Evolutionary conservation across 371 early-diverging fungal genomes (phyloP), one percentile per base, ranked within the genome.

Genomic region (Chytridiales sp.): DNA sequence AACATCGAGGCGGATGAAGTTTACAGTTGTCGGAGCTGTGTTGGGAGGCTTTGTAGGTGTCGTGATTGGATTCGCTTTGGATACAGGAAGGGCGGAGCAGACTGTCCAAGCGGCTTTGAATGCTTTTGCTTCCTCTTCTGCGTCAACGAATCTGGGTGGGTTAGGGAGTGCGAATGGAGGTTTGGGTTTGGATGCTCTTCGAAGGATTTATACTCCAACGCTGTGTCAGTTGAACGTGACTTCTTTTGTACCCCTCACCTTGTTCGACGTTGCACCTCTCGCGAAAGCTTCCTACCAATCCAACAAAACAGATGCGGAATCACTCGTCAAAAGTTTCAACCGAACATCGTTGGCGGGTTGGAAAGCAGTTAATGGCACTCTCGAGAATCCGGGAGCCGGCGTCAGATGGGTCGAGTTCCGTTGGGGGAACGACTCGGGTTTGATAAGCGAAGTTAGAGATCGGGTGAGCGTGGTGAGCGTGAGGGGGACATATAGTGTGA

Each of bases 381-480:
- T 38, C 15, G 34, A 27, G 26, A 15, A 5, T 4, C 32, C 27
- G 22, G 50, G 34, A 6, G 27, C 19, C 15, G 42, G 50, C 27
- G 48, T 50, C 5, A 26, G 35, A 36, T 59, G 48, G 59, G 30
- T 50, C 42, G 48, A 47, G 40, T 59, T 22, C 40, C 5, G 51
- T 4, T 13, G 27, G 11, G 30, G 19, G n/a, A n/a, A n/a, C n/a
- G n/a, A n/a, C n/a, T n/a, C n/a, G n/a, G n/a, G n/a, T n/a, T n/a
- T n/a, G n/a, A n/a, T n/a, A n/a, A n/a, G n/a, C 43, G 30, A 56
- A 6, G 52, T 22, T 13, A n/a, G 36, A 21, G 39, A 38, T 6
- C 35, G 36, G 4, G 21, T 61, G 30, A 31, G 32, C 32, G 50
- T 67, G 2, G 54, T 67, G 0, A 52, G 62, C 9, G 48, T 67